These are phyloP conservation scores for Ophiobolus disseminans DNA, from an alignment of 2,329 filamentous ascomycete species.

Conservation along the genomic window DNA sequence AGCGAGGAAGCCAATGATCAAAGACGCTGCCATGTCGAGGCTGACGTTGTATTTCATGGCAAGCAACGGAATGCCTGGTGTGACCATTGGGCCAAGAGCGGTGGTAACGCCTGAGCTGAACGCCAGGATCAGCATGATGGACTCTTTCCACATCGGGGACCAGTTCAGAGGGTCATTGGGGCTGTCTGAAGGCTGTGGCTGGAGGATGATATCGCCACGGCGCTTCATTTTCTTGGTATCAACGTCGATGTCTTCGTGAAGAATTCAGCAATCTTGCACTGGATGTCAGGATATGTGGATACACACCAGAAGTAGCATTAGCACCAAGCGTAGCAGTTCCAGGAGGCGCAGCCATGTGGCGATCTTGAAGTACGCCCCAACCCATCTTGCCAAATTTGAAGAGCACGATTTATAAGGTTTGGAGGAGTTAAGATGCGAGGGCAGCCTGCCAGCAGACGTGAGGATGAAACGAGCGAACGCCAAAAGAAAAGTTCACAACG, in stretches of 20 bases:
- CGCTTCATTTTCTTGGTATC: slow-evolving; percentile 45
- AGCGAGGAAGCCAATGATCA: slow-evolving; percentile 48
- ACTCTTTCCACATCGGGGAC: slow-evolving; percentile 36
- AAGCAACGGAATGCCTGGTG: slow-evolving; percentile 47
- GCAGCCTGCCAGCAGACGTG: too few relatives aligned
- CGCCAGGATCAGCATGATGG: slow-evolving; percentile 43
- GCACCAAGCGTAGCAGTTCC: slow-evolving; percentile 37
- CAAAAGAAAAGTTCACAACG: too few relatives aligned
- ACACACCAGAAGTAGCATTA: slow-evolving; percentile 6
- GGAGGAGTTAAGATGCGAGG: too few relatives aligned
- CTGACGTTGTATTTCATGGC: slow-evolving; percentile 47
- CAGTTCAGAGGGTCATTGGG: slow-evolving; percentile 79
- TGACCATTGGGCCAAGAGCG: slow-evolving; percentile 52
- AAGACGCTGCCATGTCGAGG: slow-evolving; percentile 48
- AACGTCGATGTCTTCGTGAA: slow-evolving; percentile 11
- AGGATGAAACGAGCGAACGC: too few relatives aligned
- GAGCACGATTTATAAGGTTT: too few relatives aligned
- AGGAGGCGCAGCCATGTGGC: slow-evolving; percentile 38
- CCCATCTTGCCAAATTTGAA: too few relatives aligned
- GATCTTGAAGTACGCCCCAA: slow-evolving; percentile 40
- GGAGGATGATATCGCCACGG: slow-evolving; percentile 74
- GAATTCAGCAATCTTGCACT: neutral
- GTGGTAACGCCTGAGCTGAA: slow-evolving; percentile 45
- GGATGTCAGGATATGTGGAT: slow-evolving; percentile 8
- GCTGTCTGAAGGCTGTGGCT: slow-evolving; percentile 89